phyloP scores from a whole-genome alignment of 2,329 filamentous ascomycete genomes.

The Fusarium sp. region DNA sequence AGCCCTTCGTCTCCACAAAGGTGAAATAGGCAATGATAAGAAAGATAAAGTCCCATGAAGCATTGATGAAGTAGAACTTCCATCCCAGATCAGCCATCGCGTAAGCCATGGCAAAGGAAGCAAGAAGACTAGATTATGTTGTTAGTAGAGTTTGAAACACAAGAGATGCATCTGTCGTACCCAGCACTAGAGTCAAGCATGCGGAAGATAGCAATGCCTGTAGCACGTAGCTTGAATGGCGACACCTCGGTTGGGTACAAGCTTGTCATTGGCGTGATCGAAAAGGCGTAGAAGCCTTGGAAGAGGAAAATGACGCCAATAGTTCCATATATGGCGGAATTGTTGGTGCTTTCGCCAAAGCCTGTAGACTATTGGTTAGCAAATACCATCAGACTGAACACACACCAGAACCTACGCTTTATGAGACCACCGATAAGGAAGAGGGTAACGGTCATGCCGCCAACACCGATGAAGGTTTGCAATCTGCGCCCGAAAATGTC shows the following conservation, averaged over 20 bases:
- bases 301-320: not conserved
- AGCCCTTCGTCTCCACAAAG: not conserved
- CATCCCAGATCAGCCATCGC: not conserved
- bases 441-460: not conserved
- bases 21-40: not conserved
- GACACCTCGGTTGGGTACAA: not conserved
- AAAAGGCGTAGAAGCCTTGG: not conserved
- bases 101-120: not conserved
- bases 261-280: not conserved
- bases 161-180: not conserved
- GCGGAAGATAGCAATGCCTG: not conserved
- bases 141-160: not conserved
- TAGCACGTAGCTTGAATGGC: not conserved
- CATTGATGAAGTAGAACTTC: conserved; percentile 3
- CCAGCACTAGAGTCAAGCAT: not conserved
- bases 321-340: not conserved
- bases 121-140: not conserved
- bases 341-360: not conserved
- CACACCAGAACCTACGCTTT: not conserved
- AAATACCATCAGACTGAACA: too few species aligned
- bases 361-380: not conserved
- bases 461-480: not conserved
- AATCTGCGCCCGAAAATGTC: not conserved
- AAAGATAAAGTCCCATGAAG: not conserved
- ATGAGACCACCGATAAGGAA: not conserved